phyloP scores from a whole-genome alignment of 2,329 filamentous ascomycete species.

The Trichoderma hamatum region DNA sequence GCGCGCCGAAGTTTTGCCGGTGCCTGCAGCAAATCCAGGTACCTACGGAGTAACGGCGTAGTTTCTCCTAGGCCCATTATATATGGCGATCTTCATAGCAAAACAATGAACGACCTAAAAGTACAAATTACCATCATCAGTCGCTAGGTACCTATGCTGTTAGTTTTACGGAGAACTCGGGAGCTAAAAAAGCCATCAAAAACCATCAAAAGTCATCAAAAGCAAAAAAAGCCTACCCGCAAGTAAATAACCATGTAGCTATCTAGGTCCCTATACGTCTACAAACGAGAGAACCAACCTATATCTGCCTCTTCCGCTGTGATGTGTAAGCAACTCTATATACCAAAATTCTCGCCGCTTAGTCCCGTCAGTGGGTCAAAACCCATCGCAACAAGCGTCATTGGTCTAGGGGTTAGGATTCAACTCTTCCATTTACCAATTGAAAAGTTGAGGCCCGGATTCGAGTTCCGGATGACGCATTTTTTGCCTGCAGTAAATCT shows the following conservation, averaged over 20 bases:
- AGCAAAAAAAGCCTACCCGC: too few relatives aligned
- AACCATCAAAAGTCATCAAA: too few relatives aligned
- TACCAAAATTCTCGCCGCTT: neutral
- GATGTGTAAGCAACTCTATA: neutral
- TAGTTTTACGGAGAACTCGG: too few relatives aligned
- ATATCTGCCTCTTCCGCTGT: neutral
- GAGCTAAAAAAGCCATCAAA: too few relatives aligned
- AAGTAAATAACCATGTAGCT: too few relatives aligned
- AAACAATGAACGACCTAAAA: neutral
- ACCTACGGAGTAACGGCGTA: neutral
- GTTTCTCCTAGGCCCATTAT: neutral
- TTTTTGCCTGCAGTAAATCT: conserved; percentile 9
- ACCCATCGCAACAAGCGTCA: neutral
- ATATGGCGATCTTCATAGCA: neutral
- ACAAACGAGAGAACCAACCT: neutral
- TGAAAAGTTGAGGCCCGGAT: conserved; percentile 28
- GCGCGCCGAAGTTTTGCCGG: conserved; percentile 9
- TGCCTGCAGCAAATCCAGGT: conserved; percentile 1
- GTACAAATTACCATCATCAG: too few relatives aligned
- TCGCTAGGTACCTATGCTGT: too few relatives aligned
- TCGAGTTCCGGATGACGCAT: conserved; percentile 28
- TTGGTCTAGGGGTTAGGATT: conserved; percentile 28
- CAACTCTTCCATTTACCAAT: conserved; percentile 25
- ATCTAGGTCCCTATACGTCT: too few relatives aligned
- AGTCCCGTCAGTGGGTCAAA: conserved; percentile 14